Conservation (phyloP, 257 asterid genomes). For the Solanum pinnatisectum region DNA sequence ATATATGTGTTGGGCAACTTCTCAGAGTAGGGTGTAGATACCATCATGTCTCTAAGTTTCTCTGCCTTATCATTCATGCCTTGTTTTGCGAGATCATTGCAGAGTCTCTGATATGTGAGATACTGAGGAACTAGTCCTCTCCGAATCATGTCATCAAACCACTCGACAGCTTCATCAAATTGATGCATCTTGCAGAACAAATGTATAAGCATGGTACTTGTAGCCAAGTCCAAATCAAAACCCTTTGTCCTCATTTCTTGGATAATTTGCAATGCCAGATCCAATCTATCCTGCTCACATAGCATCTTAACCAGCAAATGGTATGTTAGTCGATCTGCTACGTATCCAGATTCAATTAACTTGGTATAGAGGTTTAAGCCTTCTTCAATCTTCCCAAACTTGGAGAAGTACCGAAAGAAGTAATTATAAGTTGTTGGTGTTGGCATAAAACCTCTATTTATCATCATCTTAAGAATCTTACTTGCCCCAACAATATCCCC, state of each 20-base stretch:
- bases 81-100: slow-evolving; percentile 36
- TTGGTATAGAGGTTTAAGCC: slow-evolving; percentile 63
- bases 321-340: slow-evolving; percentile 56
- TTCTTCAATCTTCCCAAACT: slow-evolving; percentile 43
- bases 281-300: slow-evolving; percentile 49
- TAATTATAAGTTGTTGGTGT: slow-evolving; percentile 59
- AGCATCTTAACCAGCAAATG: slow-evolving; percentile 73
- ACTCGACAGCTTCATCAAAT: slow-evolving; percentile 48
- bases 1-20: slow-evolving; percentile 64
- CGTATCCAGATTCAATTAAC: slow-evolving; percentile 51
- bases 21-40: slow-evolving; percentile 54
- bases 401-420: slow-evolving; percentile 61
- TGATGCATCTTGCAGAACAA: slow-evolving; percentile 39
- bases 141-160: slow-evolving; percentile 66
- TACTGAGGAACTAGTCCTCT: slow-evolving; percentile 84
- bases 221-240: slow-evolving; percentile 68
- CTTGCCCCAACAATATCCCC: slow-evolving; percentile 68
- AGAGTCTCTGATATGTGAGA: slow-evolving; percentile 56
- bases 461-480: slow-evolving; percentile 62
- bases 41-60: slow-evolving; percentile 54
- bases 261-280: slow-evolving; percentile 25
- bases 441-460: slow-evolving; percentile 43
- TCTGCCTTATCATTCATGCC: slow-evolving; percentile 41
- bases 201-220: slow-evolving; percentile 73
- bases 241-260: slow-evolving; percentile 71